Conservation (phyloP, 2,329 filamentous ascomycete genomes). For the Fusarium subglutinans region DNA sequence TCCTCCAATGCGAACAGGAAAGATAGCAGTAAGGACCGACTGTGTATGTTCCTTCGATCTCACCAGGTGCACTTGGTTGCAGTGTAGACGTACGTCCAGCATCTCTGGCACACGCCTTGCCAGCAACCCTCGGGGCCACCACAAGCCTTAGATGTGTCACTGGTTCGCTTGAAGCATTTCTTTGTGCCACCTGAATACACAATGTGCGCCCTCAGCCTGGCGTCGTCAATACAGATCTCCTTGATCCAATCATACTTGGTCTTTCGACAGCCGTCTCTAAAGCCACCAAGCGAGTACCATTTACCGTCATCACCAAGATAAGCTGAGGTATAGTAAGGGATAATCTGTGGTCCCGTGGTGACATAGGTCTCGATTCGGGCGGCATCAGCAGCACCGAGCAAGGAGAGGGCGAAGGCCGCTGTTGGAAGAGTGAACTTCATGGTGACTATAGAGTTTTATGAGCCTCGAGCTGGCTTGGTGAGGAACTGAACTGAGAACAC, state of each 20-base stretch:
- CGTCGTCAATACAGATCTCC: rapidly evolving
- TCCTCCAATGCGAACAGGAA: background rate
- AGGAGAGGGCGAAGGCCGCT: background rate
- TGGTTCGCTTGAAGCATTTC: background rate
- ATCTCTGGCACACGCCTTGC: background rate
- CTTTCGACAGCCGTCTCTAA: background rate
- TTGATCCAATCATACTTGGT: background rate
- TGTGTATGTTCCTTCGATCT: background rate
- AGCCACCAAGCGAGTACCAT: rapidly evolving
- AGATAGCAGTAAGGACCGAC: rapidly evolving
- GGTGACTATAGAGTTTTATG: background rate
- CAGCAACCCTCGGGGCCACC: background rate
- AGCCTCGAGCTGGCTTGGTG: too few species aligned
- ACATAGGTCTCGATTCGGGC: background rate
- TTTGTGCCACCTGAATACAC: background rate
- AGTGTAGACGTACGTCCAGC: background rate
- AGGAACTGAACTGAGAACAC: too few species aligned
- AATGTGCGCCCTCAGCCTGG: rapidly evolving
- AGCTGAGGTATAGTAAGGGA: background rate
- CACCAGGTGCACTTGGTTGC: background rate
- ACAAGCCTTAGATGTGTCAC: rapidly evolving
- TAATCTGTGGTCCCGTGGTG: background rate
- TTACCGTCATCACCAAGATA: rapidly evolving
- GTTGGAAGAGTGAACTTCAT: background rate
- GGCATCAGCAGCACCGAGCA: background rate